Evolutionary conservation across 2,329 filamentous ascomycete species (phyloP), one percentile per base, ranked within the genome.

Genomic region (Fonsecaea monophora): DNA sequence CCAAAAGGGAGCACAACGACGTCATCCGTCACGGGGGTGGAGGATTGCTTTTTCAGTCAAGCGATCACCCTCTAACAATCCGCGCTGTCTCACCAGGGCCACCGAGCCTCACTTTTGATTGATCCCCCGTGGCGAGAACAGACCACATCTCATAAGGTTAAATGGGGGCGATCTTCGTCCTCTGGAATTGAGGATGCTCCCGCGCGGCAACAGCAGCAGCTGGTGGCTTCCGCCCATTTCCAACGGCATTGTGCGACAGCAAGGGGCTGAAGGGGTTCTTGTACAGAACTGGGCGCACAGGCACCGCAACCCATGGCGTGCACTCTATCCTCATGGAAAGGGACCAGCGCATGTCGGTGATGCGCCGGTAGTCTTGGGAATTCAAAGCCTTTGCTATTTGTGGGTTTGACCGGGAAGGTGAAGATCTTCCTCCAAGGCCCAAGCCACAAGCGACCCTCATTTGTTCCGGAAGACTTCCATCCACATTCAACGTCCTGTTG

Each of bases 381-480:
- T 50, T 21, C 8, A 4, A 9, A 50, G 9, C 9, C 18, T 50
- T 21, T 50, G 45, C 45, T 10, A 25, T 50, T 50, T 50, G 18
- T 18, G 18, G 45, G 18, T 25, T 50, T 50, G 18, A 6, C 45
- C 45, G 15, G 45, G 45, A 50, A 25, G 45, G 21, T 25, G 45
- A 50, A 50, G 45, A 50, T 50, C 45, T 12, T 50, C 45, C 25
- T 25, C 25, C 25, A 25, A 25, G 25, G 3, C 2, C 45, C 18
- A 12, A 50, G 18, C 9, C 25, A 50, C 45, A 50, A 10, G 45
- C 12, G 21, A 50, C 21, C 48, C 56, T 68, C 21, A 71, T 66
- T 60, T 63, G 67, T 32, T 71, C 61, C 21, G 57, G 67, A 56
- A 69, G 50, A 60, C 70, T 64, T 42, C 67, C 65, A 45, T 68